Percentiles rank a stretch among this genome's conserved stretches.
Conservation (phyloP, 441 rosid genomes). For the Erysimum cheiri region DNA sequence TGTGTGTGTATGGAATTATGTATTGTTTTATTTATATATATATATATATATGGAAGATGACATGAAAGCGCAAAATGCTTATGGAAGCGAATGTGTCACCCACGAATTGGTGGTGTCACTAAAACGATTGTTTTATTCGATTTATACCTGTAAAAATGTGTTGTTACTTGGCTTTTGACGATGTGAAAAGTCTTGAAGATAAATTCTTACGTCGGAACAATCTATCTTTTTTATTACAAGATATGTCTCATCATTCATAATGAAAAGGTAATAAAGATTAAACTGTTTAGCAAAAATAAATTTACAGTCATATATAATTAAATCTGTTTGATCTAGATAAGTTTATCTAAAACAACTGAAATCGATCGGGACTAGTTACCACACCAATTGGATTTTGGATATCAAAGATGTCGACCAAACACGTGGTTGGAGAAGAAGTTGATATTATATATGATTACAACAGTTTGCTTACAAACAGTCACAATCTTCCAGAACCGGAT, state of each 20-base stretch:
- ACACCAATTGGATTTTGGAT: not conserved
- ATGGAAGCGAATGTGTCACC: slow-evolving; percentile 48
- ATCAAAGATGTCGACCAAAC: slow-evolving; percentile 20
- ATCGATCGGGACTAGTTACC: slow-evolving; percentile 15
- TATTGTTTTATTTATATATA: not conserved
- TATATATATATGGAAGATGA: slow-evolving; percentile 39
- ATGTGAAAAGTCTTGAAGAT: slow-evolving; percentile 33
- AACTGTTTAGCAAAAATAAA: not conserved
- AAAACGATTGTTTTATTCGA: slow-evolving; percentile 21
- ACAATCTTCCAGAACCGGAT: slow-evolving; percentile 34
- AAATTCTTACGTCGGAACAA: not conserved
- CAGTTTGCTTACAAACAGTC: slow-evolving; percentile 34
- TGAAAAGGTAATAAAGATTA: not conserved
- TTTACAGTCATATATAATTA: not conserved
- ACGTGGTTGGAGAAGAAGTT: slow-evolving; percentile 37
- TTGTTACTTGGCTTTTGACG: slow-evolving; percentile 36
- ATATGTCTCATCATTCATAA: not conserved
- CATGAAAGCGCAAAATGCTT: slow-evolving; percentile 37
- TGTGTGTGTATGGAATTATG: not conserved
- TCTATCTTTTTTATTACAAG: not conserved
- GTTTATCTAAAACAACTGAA: slow-evolving; percentile 1
- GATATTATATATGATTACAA: slow-evolving; percentile 20
- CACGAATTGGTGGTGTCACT: no score
- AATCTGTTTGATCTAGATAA: not conserved
- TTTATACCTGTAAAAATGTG: slow-evolving; percentile 25